Evolutionary conservation across 1,284 basidiomycete genomes (phyloP), one percentile per base, ranked within the genome.

Genomic region (Malassezia dermatis): DNA sequence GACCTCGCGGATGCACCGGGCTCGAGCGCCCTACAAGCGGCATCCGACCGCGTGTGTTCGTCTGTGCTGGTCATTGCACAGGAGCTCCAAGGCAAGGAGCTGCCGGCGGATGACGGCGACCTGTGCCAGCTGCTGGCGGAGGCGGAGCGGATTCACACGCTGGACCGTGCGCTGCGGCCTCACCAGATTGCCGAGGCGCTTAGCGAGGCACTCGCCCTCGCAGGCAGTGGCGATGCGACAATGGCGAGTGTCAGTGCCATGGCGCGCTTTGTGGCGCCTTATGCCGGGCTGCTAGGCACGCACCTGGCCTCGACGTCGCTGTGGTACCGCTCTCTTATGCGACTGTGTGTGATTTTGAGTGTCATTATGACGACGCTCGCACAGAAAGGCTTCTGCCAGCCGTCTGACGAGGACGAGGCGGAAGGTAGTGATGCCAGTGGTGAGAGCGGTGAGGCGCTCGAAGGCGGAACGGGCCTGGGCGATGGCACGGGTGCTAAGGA

Each of bases 281-380:
- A 66, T 42, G 42, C 53, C 1, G 53, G 53, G 28, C 21, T 70
- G 37, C 43, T 68, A 1, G 76, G 83, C 32, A 84, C 84, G 1
- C 67, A 71, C 30, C 24, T 63, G n/a, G 49, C 57, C 8, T 48
- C 65, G 15, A 59, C 64, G 44, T 77, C 78, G 34, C 75, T 80
- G 56, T 88, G 85, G 85, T 82, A 83, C n/a, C 83, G 84, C 65
- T 78, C 86, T 7, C 75, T 89, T 11, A 86, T 91, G 80, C 95
- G 94, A 76, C 79, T 98, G 56, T 80, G 83, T 62, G 86, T 84
- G 65, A 80, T 93, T 34, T 76, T 91, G 31, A 85, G 83, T 64
- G 83, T 84, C 26, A 78, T 89, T 28, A 78, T 90, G 63, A 80
- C 81, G 21, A 84, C 84, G 13, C 77, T 98, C 10, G 84, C 86